phyloP scores from a whole-genome alignment of 495 filamentous ascomycete genomes.

The Margaritispora aquatica region DNA sequence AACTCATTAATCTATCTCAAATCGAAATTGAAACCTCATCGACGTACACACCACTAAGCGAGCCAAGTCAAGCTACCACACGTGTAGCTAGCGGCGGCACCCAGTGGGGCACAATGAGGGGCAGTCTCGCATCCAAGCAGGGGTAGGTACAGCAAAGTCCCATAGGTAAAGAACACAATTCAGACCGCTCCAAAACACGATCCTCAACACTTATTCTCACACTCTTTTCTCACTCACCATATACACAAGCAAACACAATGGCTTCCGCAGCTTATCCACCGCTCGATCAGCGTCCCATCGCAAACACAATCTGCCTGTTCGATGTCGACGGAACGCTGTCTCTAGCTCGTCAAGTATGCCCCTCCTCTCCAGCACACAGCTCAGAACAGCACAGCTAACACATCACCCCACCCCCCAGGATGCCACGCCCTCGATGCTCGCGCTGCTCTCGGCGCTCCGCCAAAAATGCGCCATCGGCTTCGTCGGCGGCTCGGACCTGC shows the following conservation, averaged over 20 bases:
- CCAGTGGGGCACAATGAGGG: too few relatives aligned
- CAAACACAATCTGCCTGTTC: constrained; percentile 87
- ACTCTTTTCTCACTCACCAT: background rate
- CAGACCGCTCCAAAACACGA: background rate
- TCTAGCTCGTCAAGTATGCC: constrained; percentile 60
- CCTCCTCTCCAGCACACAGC: background rate
- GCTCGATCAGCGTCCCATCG: constrained; percentile 71
- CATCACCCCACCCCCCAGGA: constrained; percentile 32
- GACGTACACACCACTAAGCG: too few relatives aligned
- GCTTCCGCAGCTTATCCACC: constrained; percentile 51
- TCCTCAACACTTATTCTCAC: background rate
- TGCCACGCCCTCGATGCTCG: constrained; percentile 74
- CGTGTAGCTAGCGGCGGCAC: too few relatives aligned
- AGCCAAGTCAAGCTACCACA: too few relatives aligned
- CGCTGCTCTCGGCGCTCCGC: constrained; percentile 69
- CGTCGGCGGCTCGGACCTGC: constrained; percentile 81
- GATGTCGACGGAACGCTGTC: constrained; percentile 91
- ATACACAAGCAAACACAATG: background rate
- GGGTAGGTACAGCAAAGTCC: background rate
- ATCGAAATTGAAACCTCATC: too few relatives aligned
- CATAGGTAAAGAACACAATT: background rate
- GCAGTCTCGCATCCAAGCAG: too few relatives aligned
- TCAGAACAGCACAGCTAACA: constrained; percentile 2
- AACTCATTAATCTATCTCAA: too few relatives aligned
- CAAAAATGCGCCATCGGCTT: constrained; percentile 88